Evolutionary conservation across 352 stramenopile genomes (phyloP).

Genomic region (Peronosclerospora sorghi): DNA sequence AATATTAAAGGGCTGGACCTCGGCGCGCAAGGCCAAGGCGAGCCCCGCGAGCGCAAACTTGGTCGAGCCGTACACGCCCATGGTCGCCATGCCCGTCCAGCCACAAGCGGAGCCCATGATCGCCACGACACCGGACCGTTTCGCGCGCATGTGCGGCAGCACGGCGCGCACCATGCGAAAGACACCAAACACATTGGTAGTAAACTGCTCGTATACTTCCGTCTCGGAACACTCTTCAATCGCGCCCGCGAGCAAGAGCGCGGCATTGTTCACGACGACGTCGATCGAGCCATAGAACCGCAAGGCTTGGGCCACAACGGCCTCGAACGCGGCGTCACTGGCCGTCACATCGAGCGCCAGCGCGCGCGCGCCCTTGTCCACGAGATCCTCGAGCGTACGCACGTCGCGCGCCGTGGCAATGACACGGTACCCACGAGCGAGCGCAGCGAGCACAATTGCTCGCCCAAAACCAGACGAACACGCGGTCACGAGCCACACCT

Average conservation of each 20-base stretch:
- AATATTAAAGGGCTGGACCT: slow-evolving; percentile 28
- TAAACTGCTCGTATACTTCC: slow-evolving; percentile 25
- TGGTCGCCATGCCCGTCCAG: slow-evolving; percentile 18
- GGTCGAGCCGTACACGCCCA: slow-evolving; percentile 26
- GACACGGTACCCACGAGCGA: slow-evolving; percentile 33
- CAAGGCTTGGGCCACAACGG: slow-evolving; percentile 21
- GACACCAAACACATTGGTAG: slow-evolving; percentile 36
- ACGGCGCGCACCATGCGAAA: slow-evolving; percentile 25
- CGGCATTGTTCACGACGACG: slow-evolving; percentile 43
- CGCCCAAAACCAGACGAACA: slow-evolving; percentile 39
- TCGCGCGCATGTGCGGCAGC: slow-evolving; percentile 33
- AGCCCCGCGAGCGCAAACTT: slow-evolving; percentile 34
- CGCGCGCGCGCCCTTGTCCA: slow-evolving; percentile 13
- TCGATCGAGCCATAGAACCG: slow-evolving; percentile 34
- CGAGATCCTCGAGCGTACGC: slow-evolving; percentile 25
- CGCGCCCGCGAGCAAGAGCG: slow-evolving; percentile 28
- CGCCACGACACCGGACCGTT: slow-evolving; percentile 28
- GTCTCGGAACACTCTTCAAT: slow-evolving; percentile 34
- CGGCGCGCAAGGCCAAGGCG: slow-evolving; percentile 18
- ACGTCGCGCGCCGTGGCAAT: slow-evolving; percentile 34
- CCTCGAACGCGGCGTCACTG: slow-evolving; percentile 17
- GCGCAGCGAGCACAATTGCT: slow-evolving; percentile 29
- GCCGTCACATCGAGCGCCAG: slow-evolving; percentile 36
- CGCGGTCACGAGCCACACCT: slow-evolving; percentile 45
- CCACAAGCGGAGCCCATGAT: slow-evolving; percentile 28